Evolutionary conservation across 1,139 yeast genomes (phyloP), one percentile per base, ranked within the genome.

Genomic region (Pichia sp.): DNA sequence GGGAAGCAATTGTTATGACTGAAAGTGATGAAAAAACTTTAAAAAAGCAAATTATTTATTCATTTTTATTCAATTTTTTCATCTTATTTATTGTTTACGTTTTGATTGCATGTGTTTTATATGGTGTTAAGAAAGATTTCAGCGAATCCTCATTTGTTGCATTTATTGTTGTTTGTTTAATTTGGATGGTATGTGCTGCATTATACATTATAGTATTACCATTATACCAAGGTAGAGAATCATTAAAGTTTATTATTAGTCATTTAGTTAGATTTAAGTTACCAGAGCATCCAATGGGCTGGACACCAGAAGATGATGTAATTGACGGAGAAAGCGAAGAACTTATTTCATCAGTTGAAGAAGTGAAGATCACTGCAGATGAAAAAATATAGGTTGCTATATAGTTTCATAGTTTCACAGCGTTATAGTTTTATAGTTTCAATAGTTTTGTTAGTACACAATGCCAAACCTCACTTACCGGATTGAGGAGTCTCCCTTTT

Each of bases 91-190:
- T 58, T 5, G 54, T 56, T 38, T 58, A 57, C 41, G 62, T 58
- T 10, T 48, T 57, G 44, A 58, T 52, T 70, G 53, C 96, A 61
- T 84, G 87, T 85, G 93, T 95, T 53, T 82, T 87, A 89, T 87
- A 83, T 64, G 96, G 95, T 41, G 66, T 83, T 1, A 73, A 77
- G 1, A 87, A 87, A 65, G 73, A 87, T 48, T 87, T 87, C 68
- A 80, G 87, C 51, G 81, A 77, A 67, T 68, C 67, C 51, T 86
- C 87, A 70, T 87, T 87, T 68, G 84, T 89, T 10, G 95, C 93
- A 50, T 87, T 95, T 95, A 76, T 87, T 52, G 79, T 76, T 49
- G 90, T 87, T 41, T 79, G 84, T 59, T 79, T 85, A 52, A 79
- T 84, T 56, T 84, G 93, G 93, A 72, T 84, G 10, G 41, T 73